Evolutionary conservation across 2,329 filamentous ascomycete genomes (phyloP).

Genomic region (Hysterium pulicare): DNA sequence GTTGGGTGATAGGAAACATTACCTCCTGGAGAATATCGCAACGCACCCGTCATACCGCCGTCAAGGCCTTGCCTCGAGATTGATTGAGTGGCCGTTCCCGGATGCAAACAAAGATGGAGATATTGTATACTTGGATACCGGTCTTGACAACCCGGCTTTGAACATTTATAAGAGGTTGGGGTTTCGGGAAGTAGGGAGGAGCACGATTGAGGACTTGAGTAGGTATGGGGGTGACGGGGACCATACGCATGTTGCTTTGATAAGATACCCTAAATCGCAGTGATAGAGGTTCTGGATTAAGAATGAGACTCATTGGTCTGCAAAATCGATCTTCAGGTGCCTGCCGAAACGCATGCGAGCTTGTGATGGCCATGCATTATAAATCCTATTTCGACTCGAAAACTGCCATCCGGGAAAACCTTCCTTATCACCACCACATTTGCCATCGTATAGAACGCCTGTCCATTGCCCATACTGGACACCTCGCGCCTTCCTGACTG

Average conservation of each 20-base stretch:
- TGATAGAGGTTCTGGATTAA: neutral
- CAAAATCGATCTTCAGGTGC: neutral
- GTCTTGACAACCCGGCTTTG: slow-evolving; percentile 21
- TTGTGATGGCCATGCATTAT: neutral
- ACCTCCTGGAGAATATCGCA: slow-evolving; percentile 24
- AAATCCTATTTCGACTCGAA: neutral
- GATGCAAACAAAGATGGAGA: slow-evolving; percentile 15
- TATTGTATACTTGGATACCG: slow-evolving; percentile 26
- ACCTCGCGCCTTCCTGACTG: too few species aligned
- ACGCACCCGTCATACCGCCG: slow-evolving; percentile 24
- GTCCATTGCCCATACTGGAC: neutral
- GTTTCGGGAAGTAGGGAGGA: slow-evolving; percentile 19
- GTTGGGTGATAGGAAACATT: slow-evolving; percentile 14
- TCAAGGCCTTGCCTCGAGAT: slow-evolving; percentile 18
- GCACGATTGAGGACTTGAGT: slow-evolving; percentile 16
- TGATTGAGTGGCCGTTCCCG: slow-evolving; percentile 14
- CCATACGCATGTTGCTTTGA: slow-evolving; percentile 15
- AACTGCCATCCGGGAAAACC: neutral
- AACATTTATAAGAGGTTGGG: slow-evolving; percentile 23
- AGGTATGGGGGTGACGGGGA: slow-evolving; percentile 15
- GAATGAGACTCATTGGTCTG: neutral
- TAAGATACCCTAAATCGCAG: slow-evolving; percentile 10
- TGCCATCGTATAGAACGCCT: neutral
- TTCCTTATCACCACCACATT: neutral
- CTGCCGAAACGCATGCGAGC: too few species aligned